These are phyloP conservation scores for Taiwanofungus camphoratus DNA, from an alignment of 1,284 basidiomycete genomes.

Conservation along the genomic window DNA sequence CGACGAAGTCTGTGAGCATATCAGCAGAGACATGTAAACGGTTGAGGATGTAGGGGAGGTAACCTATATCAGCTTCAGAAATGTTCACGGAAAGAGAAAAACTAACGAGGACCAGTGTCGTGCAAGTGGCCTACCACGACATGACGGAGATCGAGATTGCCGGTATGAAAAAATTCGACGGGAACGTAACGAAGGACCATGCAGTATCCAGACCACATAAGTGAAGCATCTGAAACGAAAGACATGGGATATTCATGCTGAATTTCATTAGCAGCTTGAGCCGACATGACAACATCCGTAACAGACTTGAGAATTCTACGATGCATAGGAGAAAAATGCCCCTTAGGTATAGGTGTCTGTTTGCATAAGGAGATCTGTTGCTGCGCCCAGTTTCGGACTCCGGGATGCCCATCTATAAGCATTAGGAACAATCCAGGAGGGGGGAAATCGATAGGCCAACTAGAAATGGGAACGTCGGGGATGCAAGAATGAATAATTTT, in stretches of 20 bases:
- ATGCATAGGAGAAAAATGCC: slow-evolving; percentile 43
- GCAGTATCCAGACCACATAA: slow-evolving; percentile 52
- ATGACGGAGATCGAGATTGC: slow-evolving; percentile 40
- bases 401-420: slow-evolving; percentile 41
- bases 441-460: slow-evolving; percentile 53
- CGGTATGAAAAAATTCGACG: slow-evolving; percentile 34
- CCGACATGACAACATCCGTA: slow-evolving; percentile 19
- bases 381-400: slow-evolving; percentile 56
- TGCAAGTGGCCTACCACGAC: slow-evolving; percentile 56
- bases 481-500: slow-evolving; percentile 37
- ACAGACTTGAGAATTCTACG: slow-evolving; percentile 37
- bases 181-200: slow-evolving; percentile 50
- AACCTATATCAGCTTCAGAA: not conserved
- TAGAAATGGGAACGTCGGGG: slow-evolving; percentile 31
- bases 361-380: slow-evolving; percentile 37
- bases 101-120: slow-evolving; percentile 59
- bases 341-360: slow-evolving; percentile 39
- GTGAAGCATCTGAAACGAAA: slow-evolving; percentile 33
- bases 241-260: slow-evolving; percentile 10
- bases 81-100: slow-evolving; percentile 13
- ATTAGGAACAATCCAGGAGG: slow-evolving; percentile 59
- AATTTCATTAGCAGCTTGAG: not conserved
- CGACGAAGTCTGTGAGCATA: slow-evolving; percentile 49
- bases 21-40: not conserved
- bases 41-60: slow-evolving; percentile 5